phyloP scores from a whole-genome alignment of 2,329 filamentous ascomycete species.

The Rosellinia necatrix region DNA sequence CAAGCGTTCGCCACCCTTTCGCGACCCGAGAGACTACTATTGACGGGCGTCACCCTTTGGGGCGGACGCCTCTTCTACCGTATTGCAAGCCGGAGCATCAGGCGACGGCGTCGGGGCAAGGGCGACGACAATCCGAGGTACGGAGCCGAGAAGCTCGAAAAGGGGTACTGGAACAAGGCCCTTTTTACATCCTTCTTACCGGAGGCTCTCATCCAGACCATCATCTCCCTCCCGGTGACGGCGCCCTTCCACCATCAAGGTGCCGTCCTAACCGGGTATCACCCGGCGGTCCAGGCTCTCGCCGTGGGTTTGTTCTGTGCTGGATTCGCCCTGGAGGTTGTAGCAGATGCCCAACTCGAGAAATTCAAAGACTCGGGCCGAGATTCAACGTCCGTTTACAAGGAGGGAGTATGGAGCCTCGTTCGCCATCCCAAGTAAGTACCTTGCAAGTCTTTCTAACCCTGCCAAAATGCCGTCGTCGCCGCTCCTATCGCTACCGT shows the following conservation, averaged over 20 bases:
- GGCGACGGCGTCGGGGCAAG: constrained; percentile 38
- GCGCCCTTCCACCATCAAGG: constrained; percentile 55
- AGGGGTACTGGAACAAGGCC: constrained; percentile 62
- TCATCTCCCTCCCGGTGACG: constrained; percentile 62
- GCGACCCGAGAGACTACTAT: constrained; percentile 59
- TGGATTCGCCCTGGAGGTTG: constrained; percentile 59
- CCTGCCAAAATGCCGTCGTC: not conserved
- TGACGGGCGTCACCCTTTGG: constrained; percentile 62
- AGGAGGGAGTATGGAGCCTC: constrained; percentile 65
- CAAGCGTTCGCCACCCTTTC: constrained; percentile 53
- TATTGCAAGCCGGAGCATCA: constrained; percentile 52
- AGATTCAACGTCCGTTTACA: constrained; percentile 49
- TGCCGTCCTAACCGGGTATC: constrained; percentile 41
- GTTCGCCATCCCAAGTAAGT: constrained; percentile 66
- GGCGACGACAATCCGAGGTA: constrained; percentile 63
- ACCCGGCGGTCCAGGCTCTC: constrained; percentile 42
- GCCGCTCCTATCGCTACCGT: not conserved
- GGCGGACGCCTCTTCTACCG: constrained; percentile 60
- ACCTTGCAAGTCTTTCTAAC: not conserved
- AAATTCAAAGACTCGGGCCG: constrained; percentile 52
- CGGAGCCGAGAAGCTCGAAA: constrained; percentile 53
- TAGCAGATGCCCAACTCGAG: constrained; percentile 60
- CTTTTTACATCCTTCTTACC: constrained; percentile 60
- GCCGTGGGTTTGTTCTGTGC: constrained; percentile 60
- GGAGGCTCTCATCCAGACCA: constrained; percentile 59